Conservation (phyloP, 129 eudicot species). For the Glebionis coronaria region DNA sequence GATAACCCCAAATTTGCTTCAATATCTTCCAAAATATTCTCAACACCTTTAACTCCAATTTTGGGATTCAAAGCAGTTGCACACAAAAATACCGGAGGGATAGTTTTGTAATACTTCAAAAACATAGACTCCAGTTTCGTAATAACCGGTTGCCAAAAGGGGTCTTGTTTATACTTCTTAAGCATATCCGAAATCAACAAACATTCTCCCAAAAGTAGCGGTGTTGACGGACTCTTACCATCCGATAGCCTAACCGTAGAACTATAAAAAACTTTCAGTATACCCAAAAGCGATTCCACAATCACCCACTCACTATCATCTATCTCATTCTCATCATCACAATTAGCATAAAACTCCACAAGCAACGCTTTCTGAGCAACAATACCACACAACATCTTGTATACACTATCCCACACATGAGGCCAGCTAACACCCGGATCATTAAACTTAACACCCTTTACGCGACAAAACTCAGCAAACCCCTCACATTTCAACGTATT, state of each 20-base stretch:
- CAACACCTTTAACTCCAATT: no score
- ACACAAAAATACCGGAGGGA: no score
- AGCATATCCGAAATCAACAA: no score
- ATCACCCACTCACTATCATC: constrained; percentile 15
- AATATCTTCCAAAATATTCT: no score
- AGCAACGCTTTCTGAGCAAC: constrained; percentile 2
- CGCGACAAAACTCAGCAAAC: neutral
- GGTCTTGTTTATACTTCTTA: no score
- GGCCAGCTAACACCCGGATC: neutral
- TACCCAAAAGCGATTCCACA: constrained; percentile 22
- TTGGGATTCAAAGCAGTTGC: no score
- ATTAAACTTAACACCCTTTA: neutral
- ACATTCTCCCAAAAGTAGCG: no score
- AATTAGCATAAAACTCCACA: neutral
- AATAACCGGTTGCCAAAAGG: no score
- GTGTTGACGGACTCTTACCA: no score
- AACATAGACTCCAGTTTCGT: no score
- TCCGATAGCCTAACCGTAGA: neutral
- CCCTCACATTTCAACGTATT: neutral
- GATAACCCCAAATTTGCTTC: no score
- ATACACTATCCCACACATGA: constrained; percentile 11
- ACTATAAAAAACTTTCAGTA: constrained; percentile 1
- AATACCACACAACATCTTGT: neutral
- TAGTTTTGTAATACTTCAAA: no score
- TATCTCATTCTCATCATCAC: neutral